These are phyloP conservation scores for Solanum chmielewskii DNA, from an alignment of 257 asterid species.

Conservation along the genomic window DNA sequence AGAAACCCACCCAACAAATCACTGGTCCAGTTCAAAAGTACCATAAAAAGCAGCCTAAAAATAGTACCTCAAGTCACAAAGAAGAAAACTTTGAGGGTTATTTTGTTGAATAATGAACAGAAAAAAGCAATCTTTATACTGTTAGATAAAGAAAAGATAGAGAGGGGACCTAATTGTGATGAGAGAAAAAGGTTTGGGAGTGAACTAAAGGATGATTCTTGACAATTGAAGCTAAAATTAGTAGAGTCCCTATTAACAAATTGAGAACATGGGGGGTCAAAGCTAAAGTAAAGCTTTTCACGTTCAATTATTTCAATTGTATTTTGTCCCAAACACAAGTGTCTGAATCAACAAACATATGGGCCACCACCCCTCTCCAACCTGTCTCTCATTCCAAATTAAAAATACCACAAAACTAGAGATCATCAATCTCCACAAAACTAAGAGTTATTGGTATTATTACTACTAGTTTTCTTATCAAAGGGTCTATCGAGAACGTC, in stretches of 20 bases:
- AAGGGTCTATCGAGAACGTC: neutral
- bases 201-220: conserved; percentile 11
- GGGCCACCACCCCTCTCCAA: conserved; percentile 39
- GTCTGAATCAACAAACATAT: conserved; percentile 46
- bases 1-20: conserved; percentile 41
- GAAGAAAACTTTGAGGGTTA: conserved; percentile 47
- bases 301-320: conserved; percentile 47
- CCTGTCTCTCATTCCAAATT: conserved; percentile 26
- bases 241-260: neutral
- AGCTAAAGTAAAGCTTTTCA: conserved; percentile 41
- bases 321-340: conserved; percentile 42
- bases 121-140: conserved; percentile 18
- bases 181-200: conserved; percentile 21
- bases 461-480: neutral
- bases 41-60: conserved; percentile 26
- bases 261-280: conserved; percentile 21
- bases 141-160: conserved; percentile 20
- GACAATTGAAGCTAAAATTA: neutral
- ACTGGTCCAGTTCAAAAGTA: conserved; percentile 44
- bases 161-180: conserved; percentile 7
- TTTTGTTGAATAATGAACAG: conserved; percentile 20
- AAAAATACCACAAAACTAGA: neutral
- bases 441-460: neutral
- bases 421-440: conserved; percentile 52
- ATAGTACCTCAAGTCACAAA: conserved; percentile 43